phyloP scores from a whole-genome alignment of 2,329 filamentous ascomycete species.

The Pseudogymnoascus sp. region DNA sequence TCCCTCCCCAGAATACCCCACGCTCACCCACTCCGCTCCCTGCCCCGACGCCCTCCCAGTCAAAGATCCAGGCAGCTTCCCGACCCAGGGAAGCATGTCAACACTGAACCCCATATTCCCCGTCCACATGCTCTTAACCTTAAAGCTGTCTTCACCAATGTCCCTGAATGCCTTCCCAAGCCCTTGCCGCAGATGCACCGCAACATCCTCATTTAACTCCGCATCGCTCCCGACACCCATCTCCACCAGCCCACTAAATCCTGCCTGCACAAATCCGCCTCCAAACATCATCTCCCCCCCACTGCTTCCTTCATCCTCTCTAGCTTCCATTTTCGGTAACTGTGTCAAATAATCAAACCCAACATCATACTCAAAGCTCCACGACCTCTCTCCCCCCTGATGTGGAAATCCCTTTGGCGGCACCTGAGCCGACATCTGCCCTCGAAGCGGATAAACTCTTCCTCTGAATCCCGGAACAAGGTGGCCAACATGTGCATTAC shows the following conservation, averaged over 20 bases:
- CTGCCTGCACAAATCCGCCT: conserved; percentile 41
- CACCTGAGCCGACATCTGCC: conserved; percentile 44
- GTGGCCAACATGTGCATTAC: conserved; percentile 46
- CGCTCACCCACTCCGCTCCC: conserved; percentile 41
- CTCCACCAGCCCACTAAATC: conserved; percentile 36
- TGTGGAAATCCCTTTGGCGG: conserved; percentile 31
- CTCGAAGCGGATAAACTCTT: conserved; percentile 38
- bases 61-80: conserved; percentile 32
- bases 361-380: conserved; percentile 50
- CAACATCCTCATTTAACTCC: conserved; percentile 31
- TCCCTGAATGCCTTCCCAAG: conserved; percentile 36
- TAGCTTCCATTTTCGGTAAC: conserved; percentile 26
- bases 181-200: conserved; percentile 35
- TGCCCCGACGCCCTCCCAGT: conserved; percentile 19
- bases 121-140: conserved; percentile 39
- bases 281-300: conserved; percentile 46
- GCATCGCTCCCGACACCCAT: conserved; percentile 43
- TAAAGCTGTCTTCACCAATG: conserved; percentile 16
- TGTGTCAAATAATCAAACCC: conserved; percentile 62
- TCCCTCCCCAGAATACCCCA: conserved; percentile 44
- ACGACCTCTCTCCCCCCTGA: conserved; percentile 37
- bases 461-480: conserved; percentile 43
- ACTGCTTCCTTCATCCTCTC: conserved; percentile 13
- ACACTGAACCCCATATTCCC: conserved; percentile 42
- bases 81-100: conserved; percentile 44